Conservation (phyloP, 768 basidiomycete genomes). For the Glaciozyma martinii region DNA sequence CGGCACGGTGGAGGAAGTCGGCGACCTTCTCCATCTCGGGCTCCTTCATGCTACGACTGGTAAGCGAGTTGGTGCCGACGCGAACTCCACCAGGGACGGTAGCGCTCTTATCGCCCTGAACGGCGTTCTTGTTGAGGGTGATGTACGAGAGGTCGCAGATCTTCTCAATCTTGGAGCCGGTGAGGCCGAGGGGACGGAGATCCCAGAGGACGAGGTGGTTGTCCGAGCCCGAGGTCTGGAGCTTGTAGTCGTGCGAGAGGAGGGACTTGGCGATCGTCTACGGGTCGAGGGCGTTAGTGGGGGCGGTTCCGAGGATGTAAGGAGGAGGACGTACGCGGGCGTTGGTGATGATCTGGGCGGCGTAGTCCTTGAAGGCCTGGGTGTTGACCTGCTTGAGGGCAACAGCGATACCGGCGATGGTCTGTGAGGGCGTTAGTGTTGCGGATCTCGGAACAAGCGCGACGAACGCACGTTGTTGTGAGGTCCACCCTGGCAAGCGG, state of each 20-base stretch:
- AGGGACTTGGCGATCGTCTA: conserved; percentile 61
- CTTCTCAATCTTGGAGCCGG: conserved; percentile 98
- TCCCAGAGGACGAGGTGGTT: conserved; percentile 99
- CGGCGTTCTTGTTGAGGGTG: conserved; percentile 87
- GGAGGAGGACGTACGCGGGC: conserved; percentile 43
- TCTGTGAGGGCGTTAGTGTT: too few relatives aligned
- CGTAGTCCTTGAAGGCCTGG: conserved; percentile 83
- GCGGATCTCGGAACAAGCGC: too few relatives aligned
- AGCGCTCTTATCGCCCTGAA: conserved; percentile 90
- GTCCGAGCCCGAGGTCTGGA: conserved; percentile 93
- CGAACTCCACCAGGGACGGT: conserved; percentile 95
- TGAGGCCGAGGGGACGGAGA: conserved; percentile 77
- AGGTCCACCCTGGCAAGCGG: conserved; percentile 98
- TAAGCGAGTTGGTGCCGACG: conserved; percentile 85
- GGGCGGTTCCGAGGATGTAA: neutral
- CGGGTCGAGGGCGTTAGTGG: neutral
- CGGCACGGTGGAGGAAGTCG: conserved; percentile 82
- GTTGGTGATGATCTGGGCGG: conserved; percentile 87
- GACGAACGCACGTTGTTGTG: conserved; percentile 75
- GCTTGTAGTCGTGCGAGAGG: conserved; percentile 74
- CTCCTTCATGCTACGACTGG: conserved; percentile 87
- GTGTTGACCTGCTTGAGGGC: conserved; percentile 81
- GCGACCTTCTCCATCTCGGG: conserved; percentile 78
- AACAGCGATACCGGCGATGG: conserved; percentile 90
- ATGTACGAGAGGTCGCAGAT: conserved; percentile 93